Evolutionary conservation across 1,284 basidiomycete species (phyloP).

Genomic region (Sanguinoderma infundibulare): DNA sequence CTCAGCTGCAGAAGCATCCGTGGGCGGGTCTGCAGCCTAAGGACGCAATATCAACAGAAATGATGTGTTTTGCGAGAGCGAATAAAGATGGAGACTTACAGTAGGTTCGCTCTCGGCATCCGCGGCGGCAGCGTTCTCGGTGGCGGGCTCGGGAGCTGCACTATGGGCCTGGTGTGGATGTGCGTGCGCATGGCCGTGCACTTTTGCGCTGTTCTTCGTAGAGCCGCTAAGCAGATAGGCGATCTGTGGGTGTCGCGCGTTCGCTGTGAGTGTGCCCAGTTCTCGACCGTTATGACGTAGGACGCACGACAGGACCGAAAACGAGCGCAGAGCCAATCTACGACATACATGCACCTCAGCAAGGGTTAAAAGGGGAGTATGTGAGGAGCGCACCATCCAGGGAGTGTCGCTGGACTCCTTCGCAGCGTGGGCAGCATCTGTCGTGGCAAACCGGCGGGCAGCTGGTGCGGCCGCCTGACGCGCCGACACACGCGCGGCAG

Average conservation of each 20-base stretch:
- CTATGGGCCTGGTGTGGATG: conserved; percentile 4
- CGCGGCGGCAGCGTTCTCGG: conserved; percentile 1
- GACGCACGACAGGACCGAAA: conserved; percentile 35
- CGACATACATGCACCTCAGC: background rate
- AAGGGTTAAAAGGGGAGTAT: background rate
- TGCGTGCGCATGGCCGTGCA: conserved; percentile 9
- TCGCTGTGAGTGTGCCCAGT: background rate
- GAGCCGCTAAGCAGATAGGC: conserved; percentile 19
- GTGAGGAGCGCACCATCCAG: conserved; percentile 29
- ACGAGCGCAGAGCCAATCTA: conserved; percentile 37
- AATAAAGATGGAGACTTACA: background rate
- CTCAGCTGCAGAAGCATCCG: conserved; percentile 24
- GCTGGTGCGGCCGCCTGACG: conserved; percentile 20
- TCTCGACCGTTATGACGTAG: background rate
- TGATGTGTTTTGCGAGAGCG: background rate
- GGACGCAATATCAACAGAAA: background rate
- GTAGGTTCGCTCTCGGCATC: conserved; percentile 6
- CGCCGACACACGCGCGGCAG: conserved; percentile 18
- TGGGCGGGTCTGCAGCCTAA: conserved; percentile 16
- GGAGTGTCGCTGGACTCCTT: conserved; percentile 31
- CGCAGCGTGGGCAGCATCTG: conserved; percentile 24
- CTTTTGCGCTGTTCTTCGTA: conserved; percentile 17
- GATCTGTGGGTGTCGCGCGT: conserved; percentile 5
- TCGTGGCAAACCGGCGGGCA: conserved; percentile 32
- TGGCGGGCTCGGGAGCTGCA: conserved; percentile 2